phyloP scores from a whole-genome alignment of 306 rosid genomes.

The Canavalia ensiformis region DNA sequence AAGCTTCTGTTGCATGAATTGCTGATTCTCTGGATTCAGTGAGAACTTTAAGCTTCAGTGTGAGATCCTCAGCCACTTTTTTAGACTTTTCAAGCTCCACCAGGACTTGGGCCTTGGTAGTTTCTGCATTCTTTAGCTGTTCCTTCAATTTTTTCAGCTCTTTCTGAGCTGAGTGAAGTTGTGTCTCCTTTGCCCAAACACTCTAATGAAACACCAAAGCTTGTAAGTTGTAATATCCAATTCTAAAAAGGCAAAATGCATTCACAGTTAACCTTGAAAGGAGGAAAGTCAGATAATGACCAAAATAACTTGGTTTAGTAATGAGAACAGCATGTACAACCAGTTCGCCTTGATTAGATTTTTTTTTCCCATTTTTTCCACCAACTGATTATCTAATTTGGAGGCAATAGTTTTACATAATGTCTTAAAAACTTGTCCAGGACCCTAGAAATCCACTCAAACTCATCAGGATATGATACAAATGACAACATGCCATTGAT shows the following conservation, averaged over 20 bases:
- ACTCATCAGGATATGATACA: not conserved
- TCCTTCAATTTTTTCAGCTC: slow-evolving; percentile 73
- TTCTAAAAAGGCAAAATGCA: not conserved
- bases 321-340: slow-evolving; percentile 3
- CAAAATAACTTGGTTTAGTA: not conserved
- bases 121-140: slow-evolving; percentile 69
- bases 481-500: slow-evolving; percentile 2
- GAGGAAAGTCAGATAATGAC: slow-evolving; percentile 1
- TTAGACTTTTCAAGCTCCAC: slow-evolving; percentile 70
- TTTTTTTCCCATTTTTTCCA: not conserved
- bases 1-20: slow-evolving; percentile 59
- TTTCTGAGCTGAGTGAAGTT: slow-evolving; percentile 68
- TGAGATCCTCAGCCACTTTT: slow-evolving; percentile 60
- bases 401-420: not conserved
- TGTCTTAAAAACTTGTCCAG: not conserved
- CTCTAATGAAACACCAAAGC: slow-evolving; percentile 56
- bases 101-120: slow-evolving; percentile 69
- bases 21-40: slow-evolving; percentile 65
- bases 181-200: slow-evolving; percentile 69
- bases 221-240: slow-evolving; percentile 14
- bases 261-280: slow-evolving; percentile 3
- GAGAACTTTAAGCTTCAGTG: slow-evolving; percentile 58
- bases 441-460: slow-evolving; percentile 16
- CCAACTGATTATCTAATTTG: slow-evolving; percentile 1
- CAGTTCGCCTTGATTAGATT: not conserved